These are phyloP conservation scores for Lactarius trivialis DNA, from an alignment of 768 basidiomycete genomes.

Conservation along the genomic window DNA sequence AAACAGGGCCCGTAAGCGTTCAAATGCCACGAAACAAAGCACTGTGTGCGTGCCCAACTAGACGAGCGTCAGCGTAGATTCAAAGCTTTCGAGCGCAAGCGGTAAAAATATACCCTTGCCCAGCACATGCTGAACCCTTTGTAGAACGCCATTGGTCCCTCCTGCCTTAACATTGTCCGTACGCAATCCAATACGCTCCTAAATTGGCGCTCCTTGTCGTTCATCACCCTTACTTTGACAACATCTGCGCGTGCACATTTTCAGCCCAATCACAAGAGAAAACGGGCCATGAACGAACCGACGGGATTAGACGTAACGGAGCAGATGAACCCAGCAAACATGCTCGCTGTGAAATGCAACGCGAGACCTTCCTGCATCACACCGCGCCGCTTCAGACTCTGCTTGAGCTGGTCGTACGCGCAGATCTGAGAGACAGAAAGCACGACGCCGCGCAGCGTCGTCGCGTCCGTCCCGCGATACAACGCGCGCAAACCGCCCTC, in stretches of 20 bases:
- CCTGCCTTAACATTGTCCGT: slow-evolving; percentile 27
- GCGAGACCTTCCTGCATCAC: slow-evolving; percentile 32
- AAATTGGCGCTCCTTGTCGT: slow-evolving; percentile 30
- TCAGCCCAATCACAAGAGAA: neutral
- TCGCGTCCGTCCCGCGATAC: slow-evolving; percentile 32
- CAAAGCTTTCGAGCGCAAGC: neutral
- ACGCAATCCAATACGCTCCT: slow-evolving; percentile 31
- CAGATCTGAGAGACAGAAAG: slow-evolving; percentile 33
- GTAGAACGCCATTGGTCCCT: slow-evolving; percentile 32
- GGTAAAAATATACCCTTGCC: slow-evolving; percentile 29
- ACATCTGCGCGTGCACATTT: slow-evolving; percentile 26
- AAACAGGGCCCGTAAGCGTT: slow-evolving; percentile 29
- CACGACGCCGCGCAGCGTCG: slow-evolving; percentile 31
- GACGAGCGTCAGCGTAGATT: neutral
- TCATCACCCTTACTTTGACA: slow-evolving; percentile 35
- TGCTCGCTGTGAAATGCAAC: slow-evolving; percentile 31
- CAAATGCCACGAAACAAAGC: slow-evolving; percentile 32
- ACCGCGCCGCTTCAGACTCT: slow-evolving; percentile 28
- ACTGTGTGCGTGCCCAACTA: slow-evolving; percentile 35
- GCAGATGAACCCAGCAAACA: slow-evolving; percentile 34
- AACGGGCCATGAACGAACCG: slow-evolving; percentile 26
- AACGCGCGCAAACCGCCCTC: slow-evolving; percentile 30
- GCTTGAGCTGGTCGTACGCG: slow-evolving; percentile 35
- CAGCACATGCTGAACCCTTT: slow-evolving; percentile 39
- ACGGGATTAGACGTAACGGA: slow-evolving; percentile 35